phyloP scores from a whole-genome alignment of 192 early-diverging fungal species.

The Linnemannia zychae region DNA sequence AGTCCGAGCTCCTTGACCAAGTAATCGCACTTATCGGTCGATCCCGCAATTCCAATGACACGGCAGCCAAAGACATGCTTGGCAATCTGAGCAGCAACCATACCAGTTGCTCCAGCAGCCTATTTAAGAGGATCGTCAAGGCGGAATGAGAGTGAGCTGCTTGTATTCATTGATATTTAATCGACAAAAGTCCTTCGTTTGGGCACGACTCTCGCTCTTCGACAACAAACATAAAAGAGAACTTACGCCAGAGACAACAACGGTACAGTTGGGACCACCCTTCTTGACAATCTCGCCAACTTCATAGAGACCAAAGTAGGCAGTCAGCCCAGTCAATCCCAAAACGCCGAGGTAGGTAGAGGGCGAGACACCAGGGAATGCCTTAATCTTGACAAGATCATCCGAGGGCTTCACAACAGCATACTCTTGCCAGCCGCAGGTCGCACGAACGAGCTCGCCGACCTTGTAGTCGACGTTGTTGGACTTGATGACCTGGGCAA shows the following conservation, averaged over 20 bases:
- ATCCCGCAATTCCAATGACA: constrained; percentile 69
- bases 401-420: constrained; percentile 56
- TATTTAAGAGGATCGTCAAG: neutral
- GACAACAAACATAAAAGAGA: neutral
- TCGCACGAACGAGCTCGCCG: constrained; percentile 45
- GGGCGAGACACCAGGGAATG: constrained; percentile 48
- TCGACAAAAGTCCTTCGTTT: neutral
- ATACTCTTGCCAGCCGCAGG: constrained; percentile 64
- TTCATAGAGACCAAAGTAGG: constrained; percentile 65
- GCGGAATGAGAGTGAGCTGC: too few species aligned
- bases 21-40: constrained; percentile 65
- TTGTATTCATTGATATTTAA: neutral
- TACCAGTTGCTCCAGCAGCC: constrained; percentile 66
- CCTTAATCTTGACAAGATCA: constrained; percentile 49
- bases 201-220: neutral
- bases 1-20: constrained; percentile 63
- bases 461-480: constrained; percentile 53
- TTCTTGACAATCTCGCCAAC: constrained; percentile 49
- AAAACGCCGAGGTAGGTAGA: constrained; percentile 57
- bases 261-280: constrained; percentile 47
- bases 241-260: constrained; percentile 63
- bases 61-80: constrained; percentile 60
- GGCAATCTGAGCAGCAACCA: constrained; percentile 60
- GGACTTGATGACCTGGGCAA: constrained; percentile 55
- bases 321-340: constrained; percentile 60